Conservation (phyloP, 345 rosid species). For the Salix caprea region DNA sequence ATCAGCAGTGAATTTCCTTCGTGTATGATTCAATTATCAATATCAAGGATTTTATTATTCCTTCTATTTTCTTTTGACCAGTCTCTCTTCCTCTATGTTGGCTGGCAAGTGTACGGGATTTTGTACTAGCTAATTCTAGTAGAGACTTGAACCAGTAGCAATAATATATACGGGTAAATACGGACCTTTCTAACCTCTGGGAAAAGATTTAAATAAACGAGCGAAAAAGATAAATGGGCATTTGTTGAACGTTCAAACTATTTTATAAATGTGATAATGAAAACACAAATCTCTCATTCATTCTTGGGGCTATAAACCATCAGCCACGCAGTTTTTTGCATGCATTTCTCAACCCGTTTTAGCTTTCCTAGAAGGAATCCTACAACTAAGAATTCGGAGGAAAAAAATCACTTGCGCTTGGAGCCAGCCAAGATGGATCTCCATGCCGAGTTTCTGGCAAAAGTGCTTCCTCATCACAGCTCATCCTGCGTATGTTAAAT, state of each 20-base stretch:
- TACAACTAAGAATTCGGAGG: constrained; percentile 1
- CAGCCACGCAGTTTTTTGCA: constrained; percentile 7
- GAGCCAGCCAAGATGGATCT: background rate
- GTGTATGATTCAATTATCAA: background rate
- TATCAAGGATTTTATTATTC: too few species aligned
- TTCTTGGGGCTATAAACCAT: constrained; percentile 3
- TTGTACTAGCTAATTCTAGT: background rate
- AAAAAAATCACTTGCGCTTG: background rate
- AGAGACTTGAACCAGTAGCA: background rate
- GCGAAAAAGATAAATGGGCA: background rate
- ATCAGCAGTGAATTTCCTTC: too few species aligned
- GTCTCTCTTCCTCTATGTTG: background rate
- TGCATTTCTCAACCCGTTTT: background rate
- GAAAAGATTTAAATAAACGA: too few species aligned
- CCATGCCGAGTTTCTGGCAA: background rate
- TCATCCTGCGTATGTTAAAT: constrained; percentile 52
- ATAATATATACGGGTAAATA: too few species aligned
- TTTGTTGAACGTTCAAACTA: background rate
- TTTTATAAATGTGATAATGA: constrained; percentile 1
- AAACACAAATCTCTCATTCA: background rate
- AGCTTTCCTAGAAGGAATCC: background rate
- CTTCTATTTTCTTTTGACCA: too few species aligned
- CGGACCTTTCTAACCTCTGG: too few species aligned
- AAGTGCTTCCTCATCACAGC: constrained; percentile 43
- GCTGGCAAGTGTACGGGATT: background rate